Conservation (phyloP, 495 filamentous ascomycete genomes). For the Xylaria nigripes region DNA sequence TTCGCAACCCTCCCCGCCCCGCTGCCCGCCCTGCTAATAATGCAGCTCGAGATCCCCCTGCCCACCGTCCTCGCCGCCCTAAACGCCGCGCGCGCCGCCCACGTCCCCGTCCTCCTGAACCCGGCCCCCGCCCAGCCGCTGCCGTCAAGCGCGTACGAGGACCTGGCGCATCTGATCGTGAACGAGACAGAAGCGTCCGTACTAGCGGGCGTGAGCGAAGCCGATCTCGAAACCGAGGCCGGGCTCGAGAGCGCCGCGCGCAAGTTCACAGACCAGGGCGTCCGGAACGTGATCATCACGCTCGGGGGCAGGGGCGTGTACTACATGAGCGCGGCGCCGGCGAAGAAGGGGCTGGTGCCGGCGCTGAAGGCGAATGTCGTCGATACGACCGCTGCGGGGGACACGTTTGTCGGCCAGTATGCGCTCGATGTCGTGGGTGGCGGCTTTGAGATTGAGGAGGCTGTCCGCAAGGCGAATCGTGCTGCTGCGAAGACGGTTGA, state of each 20-base stretch:
- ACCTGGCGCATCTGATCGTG: slow-evolving; percentile 71
- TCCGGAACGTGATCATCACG: slow-evolving; percentile 72
- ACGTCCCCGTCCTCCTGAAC: slow-evolving; percentile 65
- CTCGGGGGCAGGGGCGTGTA: slow-evolving; percentile 71
- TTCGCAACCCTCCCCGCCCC: slow-evolving; percentile 23
- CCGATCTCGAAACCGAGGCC: slow-evolving; percentile 40
- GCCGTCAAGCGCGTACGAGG: slow-evolving; percentile 56
- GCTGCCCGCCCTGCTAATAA: slow-evolving; percentile 57
- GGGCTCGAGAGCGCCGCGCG: slow-evolving; percentile 37
- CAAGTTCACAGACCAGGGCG: slow-evolving; percentile 58
- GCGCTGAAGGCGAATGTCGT: slow-evolving; percentile 63
- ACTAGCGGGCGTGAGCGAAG: slow-evolving; percentile 46
- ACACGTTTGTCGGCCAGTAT: slow-evolving; percentile 89
- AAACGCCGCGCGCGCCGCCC: slow-evolving; percentile 37
- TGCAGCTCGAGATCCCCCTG: slow-evolving; percentile 84
- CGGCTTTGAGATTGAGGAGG: slow-evolving; percentile 45
- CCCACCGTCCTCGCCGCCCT: slow-evolving; percentile 62
- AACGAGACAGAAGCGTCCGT: slow-evolving; percentile 88
- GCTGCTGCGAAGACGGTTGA: slow-evolving; percentile 73
- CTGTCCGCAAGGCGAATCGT: slow-evolving; percentile 59
- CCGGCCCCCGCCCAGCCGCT: slow-evolving; percentile 70
- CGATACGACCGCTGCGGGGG: slow-evolving; percentile 91
- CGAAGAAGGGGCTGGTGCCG: slow-evolving; percentile 36
- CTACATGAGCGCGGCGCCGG: slow-evolving; percentile 34
- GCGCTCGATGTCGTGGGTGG: slow-evolving; percentile 52